Base-by-base conservation (phyloP, 2,329 filamentous ascomycete species). In the Penicillium sp. region DNA sequence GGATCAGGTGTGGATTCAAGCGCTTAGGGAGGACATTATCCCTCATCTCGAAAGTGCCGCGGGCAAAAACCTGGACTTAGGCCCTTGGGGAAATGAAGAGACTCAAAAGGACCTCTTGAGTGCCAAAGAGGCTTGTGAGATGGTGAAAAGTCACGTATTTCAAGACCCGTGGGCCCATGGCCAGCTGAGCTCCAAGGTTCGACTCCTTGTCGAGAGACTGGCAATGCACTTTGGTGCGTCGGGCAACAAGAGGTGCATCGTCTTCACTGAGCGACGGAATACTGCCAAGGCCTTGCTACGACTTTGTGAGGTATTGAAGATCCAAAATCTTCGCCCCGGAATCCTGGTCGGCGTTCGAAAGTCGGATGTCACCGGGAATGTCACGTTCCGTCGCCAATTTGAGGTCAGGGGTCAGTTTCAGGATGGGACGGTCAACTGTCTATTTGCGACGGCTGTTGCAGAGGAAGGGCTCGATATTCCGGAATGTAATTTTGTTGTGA, bases 241-340 rank as follows among this genome's bases (percentile, higher is more conserved):
- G 2, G 82, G 81, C 1, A 81, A 87, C 6, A 81, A 83, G 30
- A 87, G 88, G 62, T 96, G 92, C 70, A 96, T 99, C 58, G 85
- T 98, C 0, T 98, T 99, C 74, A 92, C 96, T 0, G 83, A 92
- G 62, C 84, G 89, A 72, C 84, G 93, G 43, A 87, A 90, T 65
- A 94, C 92, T 0, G 94, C 93, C 0, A 84, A 86, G 19, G 76
- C 96, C 16, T 79, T 99, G 1, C 80, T 84, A 1, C 86, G 89
- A 46, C 79, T 96, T 0, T 89, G 96, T 63, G 75, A 80, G 0
- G 73, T 76, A 1, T 81, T 92, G 59, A 79, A 81, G 1, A 83
- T 89, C 4, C 78, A 80, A 0, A 81, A 88, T 61, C 78, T 95
- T 61, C 82, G 79, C 10, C 81, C 85, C 3, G 87, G 85, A 6